These are phyloP conservation scores for Spergularia azorica DNA, from an alignment of 179 eudicot genomes.

Conservation along the genomic window DNA sequence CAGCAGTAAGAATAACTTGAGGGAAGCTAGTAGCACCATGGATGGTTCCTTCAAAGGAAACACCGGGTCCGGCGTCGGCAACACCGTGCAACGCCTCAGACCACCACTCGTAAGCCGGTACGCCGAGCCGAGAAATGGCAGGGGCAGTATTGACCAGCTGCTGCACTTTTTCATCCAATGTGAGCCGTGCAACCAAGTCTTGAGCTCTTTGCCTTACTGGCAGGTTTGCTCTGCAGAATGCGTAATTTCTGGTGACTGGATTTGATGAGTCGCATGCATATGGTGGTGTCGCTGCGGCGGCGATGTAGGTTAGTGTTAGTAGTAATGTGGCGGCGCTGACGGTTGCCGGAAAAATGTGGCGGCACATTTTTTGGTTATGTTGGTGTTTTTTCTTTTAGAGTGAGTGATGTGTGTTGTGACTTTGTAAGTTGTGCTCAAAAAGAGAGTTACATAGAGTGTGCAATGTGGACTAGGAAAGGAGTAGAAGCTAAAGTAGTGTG, in stretches of 20 bases:
- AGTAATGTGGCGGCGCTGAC: background rate
- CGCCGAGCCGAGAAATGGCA: slow-evolving; percentile 66
- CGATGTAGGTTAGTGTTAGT: background rate
- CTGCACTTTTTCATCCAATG: slow-evolving; percentile 67
- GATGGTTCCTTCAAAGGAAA: slow-evolving; percentile 38
- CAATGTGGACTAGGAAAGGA: background rate
- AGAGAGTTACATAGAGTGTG: background rate
- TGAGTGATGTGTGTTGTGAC: background rate
- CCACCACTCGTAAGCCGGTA: slow-evolving; percentile 92
- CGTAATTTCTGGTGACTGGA: slow-evolving; percentile 41
- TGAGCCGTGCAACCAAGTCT: slow-evolving; percentile 60
- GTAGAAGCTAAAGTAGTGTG: background rate
- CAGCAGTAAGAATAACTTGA: slow-evolving; percentile 78
- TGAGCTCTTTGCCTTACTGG: slow-evolving; percentile 42
- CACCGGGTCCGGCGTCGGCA: slow-evolving; percentile 56
- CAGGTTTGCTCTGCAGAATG: slow-evolving; percentile 48
- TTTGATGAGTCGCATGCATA: slow-evolving; percentile 53
- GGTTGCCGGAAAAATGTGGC: background rate
- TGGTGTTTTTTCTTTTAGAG: background rate
- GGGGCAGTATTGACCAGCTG: slow-evolving; percentile 67
- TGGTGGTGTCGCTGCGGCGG: slow-evolving; percentile 36
- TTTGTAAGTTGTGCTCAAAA: background rate
- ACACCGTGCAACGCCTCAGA: slow-evolving; percentile 93
- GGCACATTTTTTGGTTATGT: slow-evolving; percentile 15
- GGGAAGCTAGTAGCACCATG: slow-evolving; percentile 70